A percentile compares a stretch with the other conserved stretches of the same genome.
Evolutionary conservation across 2,329 filamentous ascomycete genomes (phyloP).

Genomic region (Talaromyces atroroseus): DNA sequence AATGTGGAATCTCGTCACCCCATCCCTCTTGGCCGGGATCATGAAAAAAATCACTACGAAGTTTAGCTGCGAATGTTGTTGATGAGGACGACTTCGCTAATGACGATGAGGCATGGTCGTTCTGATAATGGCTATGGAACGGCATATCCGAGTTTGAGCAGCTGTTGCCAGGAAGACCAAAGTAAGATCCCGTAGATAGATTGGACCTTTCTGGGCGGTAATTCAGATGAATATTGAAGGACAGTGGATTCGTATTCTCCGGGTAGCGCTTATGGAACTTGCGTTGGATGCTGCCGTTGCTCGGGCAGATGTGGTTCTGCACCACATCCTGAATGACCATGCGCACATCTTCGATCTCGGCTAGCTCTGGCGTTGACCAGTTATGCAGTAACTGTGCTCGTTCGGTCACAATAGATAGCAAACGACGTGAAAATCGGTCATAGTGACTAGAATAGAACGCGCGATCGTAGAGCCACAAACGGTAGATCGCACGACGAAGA

Average conservation of each 20-base stretch:
- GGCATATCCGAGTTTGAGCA: slow-evolving; percentile 18
- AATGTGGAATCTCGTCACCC: slow-evolving; percentile 60
- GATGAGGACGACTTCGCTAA: not conserved
- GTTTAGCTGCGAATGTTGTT: slow-evolving; percentile 38
- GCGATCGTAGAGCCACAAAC: slow-evolving; percentile 55
- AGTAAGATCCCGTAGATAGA: slow-evolving; percentile 7
- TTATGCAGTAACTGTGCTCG: slow-evolving; percentile 55
- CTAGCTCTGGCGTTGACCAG: slow-evolving; percentile 51
- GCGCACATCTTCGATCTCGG: slow-evolving; percentile 56
- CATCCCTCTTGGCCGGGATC: slow-evolving; percentile 56
- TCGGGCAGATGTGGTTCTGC: slow-evolving; percentile 55
- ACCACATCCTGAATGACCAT: slow-evolving; percentile 52
- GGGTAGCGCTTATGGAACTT: slow-evolving; percentile 55
- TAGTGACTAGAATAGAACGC: slow-evolving; percentile 53
- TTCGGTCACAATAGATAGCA: slow-evolving; percentile 44
- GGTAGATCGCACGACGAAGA: slow-evolving; percentile 54
- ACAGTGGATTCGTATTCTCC: slow-evolving; percentile 44
- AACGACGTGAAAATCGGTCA: slow-evolving; percentile 46
- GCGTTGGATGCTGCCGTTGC: slow-evolving; percentile 54
- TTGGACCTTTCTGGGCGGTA: slow-evolving; percentile 31
- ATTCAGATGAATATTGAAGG: slow-evolving; percentile 51
- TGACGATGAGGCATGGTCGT: slow-evolving; percentile 15
- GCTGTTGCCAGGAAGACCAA: slow-evolving; percentile 4
- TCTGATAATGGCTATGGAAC: slow-evolving; percentile 20
- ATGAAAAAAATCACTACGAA: slow-evolving; percentile 44